Evolutionary conservation across 169 alveolate genomes (phyloP), one percentile per base, ranked within the genome.

Genomic region (Plasmodium gaboni): DNA sequence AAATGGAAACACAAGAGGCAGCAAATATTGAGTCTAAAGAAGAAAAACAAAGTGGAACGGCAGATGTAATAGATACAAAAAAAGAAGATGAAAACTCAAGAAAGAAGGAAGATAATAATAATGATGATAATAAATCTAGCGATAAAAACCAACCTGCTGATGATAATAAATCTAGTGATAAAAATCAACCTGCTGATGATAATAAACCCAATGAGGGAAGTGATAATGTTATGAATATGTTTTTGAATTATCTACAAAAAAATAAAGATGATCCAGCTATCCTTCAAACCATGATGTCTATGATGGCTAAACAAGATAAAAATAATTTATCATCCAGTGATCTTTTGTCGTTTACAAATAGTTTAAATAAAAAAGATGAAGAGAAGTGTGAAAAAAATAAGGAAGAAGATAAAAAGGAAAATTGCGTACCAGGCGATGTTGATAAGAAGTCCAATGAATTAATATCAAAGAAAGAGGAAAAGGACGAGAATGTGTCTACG

Each of bases 231-330:
- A 86, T 86, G 87, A 60, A 60, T 42, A 71, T 71, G 76, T 55
- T 86, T 71, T 53, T 86, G 53, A 48, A 32, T 13, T 86, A 71
- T 44, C 22, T 86, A 55, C 92, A 86, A 64, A 86, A 61, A 51
- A 86, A 86, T 71, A 86, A 86, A 53, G 87, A 86, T 73, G 87
- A 86, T 22, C 92, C 92, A 9, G 38, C 59, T 28, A 13, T 71
- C 32, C 69, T 86, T 50, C 92, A 86, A 61, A 57, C 67, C 9
- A 24, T 86, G 72, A 15, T 86, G 57, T 70, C 48, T 32, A 48
- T 86, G 65, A 72, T 86, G 87, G 17, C 24, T 10, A 53, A 68
- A 46, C 68, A 76, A 68, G 55, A 50, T 15, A 64, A 61, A 44
- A 59, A 64, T 12, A 53, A 9, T n/a, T 32, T 42, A n/a, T n/a